Percentiles rank a stretch among this genome's conserved stretches.
These are phyloP conservation scores for Aspergillus nomiae DNA, from an alignment of 2,329 filamentous ascomycete genomes.

Conservation along the genomic window DNA sequence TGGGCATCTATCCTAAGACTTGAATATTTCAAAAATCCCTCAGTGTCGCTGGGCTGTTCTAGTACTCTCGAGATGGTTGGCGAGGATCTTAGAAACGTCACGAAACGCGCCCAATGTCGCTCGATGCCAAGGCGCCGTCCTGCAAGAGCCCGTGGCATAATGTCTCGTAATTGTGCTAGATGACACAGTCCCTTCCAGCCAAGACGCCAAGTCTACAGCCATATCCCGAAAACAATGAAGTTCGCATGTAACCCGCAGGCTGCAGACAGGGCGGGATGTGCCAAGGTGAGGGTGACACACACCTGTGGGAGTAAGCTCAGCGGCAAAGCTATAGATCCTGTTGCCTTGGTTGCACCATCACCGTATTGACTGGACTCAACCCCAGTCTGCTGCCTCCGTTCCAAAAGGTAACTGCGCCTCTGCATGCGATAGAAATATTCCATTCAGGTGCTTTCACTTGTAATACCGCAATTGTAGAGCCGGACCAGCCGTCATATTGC, in stretches of 20 bases:
- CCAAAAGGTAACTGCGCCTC: background rate
- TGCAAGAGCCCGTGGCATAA: constrained; percentile 35
- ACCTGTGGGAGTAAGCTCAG: too few species aligned
- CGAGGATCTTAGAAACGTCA: background rate
- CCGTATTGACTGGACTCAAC: too few species aligned
- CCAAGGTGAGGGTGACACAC: too few species aligned
- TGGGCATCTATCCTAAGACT: background rate
- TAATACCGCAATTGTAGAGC: background rate
- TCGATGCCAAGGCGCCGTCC: constrained; percentile 32
- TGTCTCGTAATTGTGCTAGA: constrained; percentile 26
- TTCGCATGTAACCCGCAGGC: constrained; percentile 24
- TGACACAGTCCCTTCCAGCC: constrained; percentile 22
- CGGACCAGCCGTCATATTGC: background rate
- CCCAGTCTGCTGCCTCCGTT: background rate
- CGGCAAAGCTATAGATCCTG: too few species aligned
- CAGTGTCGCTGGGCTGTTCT: background rate
- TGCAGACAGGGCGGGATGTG: too few species aligned
- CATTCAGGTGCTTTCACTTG: background rate
- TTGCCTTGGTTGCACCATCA: too few species aligned
- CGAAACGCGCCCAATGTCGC: constrained; percentile 22
- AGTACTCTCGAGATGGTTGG: background rate
- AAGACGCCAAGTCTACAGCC: constrained; percentile 15
- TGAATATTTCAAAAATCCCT: background rate
- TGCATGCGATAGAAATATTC: background rate
- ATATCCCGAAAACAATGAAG: constrained; percentile 35